Percentiles rank a stretch among this genome's conserved stretches.
These are phyloP conservation scores for Carnegiea gigantea DNA, from an alignment of 179 eudicot genomes.

Conservation along the genomic window DNA sequence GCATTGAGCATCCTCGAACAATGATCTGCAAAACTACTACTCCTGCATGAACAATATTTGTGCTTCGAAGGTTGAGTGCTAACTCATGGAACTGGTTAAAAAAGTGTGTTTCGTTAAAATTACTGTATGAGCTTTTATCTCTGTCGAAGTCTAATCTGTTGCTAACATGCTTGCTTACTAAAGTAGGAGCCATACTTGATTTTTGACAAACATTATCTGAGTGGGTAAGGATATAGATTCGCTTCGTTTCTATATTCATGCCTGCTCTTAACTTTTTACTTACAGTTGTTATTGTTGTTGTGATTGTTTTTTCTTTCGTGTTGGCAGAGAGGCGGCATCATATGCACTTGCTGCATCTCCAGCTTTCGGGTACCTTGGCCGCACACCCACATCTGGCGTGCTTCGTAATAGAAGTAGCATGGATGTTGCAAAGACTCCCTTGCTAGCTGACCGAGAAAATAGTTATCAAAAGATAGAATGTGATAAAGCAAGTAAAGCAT, in stretches of 20 bases:
- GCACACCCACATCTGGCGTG: conserved; percentile 27
- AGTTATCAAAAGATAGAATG: conserved; percentile 36
- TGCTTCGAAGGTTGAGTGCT: background rate
- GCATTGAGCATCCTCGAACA: background rate
- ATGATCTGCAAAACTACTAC: background rate
- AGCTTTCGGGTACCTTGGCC: conserved; percentile 46
- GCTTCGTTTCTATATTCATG: background rate
- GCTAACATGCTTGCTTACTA: background rate
- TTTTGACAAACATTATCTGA: background rate
- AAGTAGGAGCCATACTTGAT: background rate
- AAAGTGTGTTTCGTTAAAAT: background rate
- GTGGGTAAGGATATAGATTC: background rate
- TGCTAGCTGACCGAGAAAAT: conserved; percentile 53
- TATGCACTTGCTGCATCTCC: conserved; percentile 74
- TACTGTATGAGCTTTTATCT: background rate
- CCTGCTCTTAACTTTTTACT: no score
- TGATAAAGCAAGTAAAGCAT: conserved; percentile 34
- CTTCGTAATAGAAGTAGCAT: conserved; percentile 38
- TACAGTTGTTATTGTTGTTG: background rate
- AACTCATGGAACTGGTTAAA: background rate
- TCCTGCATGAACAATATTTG: background rate
- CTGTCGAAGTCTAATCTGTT: background rate
- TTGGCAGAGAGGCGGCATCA: conserved; percentile 63
- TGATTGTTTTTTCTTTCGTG: conserved; percentile 3
- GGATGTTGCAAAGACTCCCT: conserved; percentile 43